phyloP scores from a whole-genome alignment of 441 rosid species.

The Erodium moschatum region DNA sequence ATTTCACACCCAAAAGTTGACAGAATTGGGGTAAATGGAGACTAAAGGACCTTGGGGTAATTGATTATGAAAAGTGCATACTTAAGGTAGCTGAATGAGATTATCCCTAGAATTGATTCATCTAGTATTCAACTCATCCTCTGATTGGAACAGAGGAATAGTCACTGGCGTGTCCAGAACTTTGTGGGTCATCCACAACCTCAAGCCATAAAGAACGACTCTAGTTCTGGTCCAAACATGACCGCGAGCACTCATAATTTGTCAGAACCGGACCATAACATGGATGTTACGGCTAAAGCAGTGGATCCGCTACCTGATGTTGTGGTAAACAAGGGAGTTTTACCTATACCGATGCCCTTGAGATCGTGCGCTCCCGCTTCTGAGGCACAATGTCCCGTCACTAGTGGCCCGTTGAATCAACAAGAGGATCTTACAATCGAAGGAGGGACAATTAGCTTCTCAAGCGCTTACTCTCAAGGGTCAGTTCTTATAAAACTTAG shows the following conservation, averaged over 20 bases:
- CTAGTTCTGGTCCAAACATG: slow-evolving; percentile 24
- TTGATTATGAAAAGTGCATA: too few species aligned
- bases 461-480: slow-evolving; percentile 51
- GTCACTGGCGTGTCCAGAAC: slow-evolving; percentile 82
- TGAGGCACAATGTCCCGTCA: slow-evolving; percentile 46
- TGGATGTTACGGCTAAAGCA: slow-evolving; percentile 37
- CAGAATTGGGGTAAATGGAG: too few species aligned
- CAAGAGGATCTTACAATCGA: slow-evolving; percentile 46
- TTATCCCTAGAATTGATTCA: too few species aligned
- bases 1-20: too few species aligned
- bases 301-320: slow-evolving; percentile 40
- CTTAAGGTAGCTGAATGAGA: too few species aligned
- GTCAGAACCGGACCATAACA: slow-evolving; percentile 43
- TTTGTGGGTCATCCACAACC: slow-evolving; percentile 39
- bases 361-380: slow-evolving; percentile 30
- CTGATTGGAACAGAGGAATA: slow-evolving; percentile 61
- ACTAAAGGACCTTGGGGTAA: too few species aligned
- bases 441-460: slow-evolving; percentile 65
- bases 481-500: slow-evolving; percentile 16
- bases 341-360: slow-evolving; percentile 28
- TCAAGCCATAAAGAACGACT: slow-evolving; percentile 55
- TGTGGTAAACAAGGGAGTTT: slow-evolving; percentile 33
- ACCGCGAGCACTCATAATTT: too few species aligned
- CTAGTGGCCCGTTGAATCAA: slow-evolving; percentile 32
- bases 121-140: background rate